phyloP scores from a whole-genome alignment of 345 rosid genomes.

The Viola odorata region DNA sequence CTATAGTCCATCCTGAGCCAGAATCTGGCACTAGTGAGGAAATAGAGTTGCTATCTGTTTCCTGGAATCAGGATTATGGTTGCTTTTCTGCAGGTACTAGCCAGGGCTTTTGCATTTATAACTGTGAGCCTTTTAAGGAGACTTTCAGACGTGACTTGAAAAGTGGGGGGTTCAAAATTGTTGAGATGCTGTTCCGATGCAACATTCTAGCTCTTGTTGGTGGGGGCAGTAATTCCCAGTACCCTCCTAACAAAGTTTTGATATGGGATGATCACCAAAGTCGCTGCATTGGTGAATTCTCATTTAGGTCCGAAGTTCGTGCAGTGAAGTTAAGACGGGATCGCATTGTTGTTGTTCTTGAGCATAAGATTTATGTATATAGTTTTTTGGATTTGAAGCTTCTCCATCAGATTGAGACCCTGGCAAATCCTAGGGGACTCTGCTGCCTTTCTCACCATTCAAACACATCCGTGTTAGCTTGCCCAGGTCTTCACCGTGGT shows the following conservation, averaged over 20 bases:
- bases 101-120: constrained; percentile 74
- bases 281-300: constrained; percentile 74
- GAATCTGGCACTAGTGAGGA: constrained; percentile 35
- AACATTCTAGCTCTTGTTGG: constrained; percentile 89
- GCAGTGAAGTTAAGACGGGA: constrained; percentile 72
- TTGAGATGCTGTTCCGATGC: constrained; percentile 90
- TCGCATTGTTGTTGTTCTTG: constrained; percentile 75
- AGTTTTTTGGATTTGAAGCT: constrained; percentile 69
- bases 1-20: constrained; percentile 27
- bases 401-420: constrained; percentile 82
- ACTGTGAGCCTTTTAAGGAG: constrained; percentile 76
- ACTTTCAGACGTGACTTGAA: constrained; percentile 60
- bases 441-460: constrained; percentile 83
- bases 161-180: constrained; percentile 71
- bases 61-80: constrained; percentile 87
- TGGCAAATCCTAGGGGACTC: constrained; percentile 71
- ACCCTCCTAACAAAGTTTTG: constrained; percentile 74
- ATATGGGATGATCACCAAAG: constrained; percentile 93
- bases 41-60: constrained; percentile 55
- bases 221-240: constrained; percentile 57
- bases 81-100: constrained; percentile 79
- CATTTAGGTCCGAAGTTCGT: constrained; percentile 74
- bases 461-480: constrained; percentile 74
- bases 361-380: constrained; percentile 78
- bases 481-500: constrained; percentile 77